Evolutionary conservation across 306 rosid species (phyloP).

Genomic region (Benincasa hispida): DNA sequence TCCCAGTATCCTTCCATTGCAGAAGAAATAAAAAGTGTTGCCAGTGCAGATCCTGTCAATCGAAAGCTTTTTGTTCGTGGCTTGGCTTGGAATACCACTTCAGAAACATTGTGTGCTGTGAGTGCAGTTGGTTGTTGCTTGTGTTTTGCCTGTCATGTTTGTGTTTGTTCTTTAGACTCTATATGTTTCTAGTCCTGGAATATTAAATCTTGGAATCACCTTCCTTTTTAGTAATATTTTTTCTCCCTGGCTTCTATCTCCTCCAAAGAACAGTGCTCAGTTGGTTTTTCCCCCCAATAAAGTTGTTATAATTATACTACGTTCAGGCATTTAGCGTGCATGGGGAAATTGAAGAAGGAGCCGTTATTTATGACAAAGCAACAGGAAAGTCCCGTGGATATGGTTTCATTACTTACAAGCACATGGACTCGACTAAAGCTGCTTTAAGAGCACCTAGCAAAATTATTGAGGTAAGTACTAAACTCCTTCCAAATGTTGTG

Average conservation of each 20-base stretch:
- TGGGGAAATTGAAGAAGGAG: slow-evolving; percentile 84
- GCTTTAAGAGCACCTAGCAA: slow-evolving; percentile 72
- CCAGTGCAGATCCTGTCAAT: slow-evolving; percentile 62
- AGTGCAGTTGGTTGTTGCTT: slow-evolving; percentile 47
- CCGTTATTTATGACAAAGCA: slow-evolving; percentile 49
- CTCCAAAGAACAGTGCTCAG: not conserved
- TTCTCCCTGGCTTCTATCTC: not conserved
- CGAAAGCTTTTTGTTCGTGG: slow-evolving; percentile 94
- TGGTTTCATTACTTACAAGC: slow-evolving; percentile 71
- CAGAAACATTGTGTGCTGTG: slow-evolving; percentile 82
- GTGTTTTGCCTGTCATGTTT: slow-evolving; percentile 47
- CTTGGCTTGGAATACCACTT: slow-evolving; percentile 68
- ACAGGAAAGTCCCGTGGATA: slow-evolving; percentile 66
- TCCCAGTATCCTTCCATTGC: slow-evolving; percentile 77
- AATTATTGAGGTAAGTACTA: slow-evolving; percentile 56
- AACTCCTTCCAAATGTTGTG: not conserved
- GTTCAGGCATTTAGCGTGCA: slow-evolving; percentile 55
- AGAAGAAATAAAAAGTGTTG: slow-evolving; percentile 70
- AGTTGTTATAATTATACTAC: not conserved
- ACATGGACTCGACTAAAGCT: slow-evolving; percentile 56
- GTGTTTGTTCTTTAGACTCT: slow-evolving; percentile 15
- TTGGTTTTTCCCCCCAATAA: not conserved
- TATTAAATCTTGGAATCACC: not conserved
- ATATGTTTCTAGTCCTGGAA: not conserved
- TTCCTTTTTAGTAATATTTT: not conserved